Evolutionary conservation across 345 rosid genomes (phyloP), one percentile per base, ranked within the genome.

Genomic region (Eucalyptus globulus): DNA sequence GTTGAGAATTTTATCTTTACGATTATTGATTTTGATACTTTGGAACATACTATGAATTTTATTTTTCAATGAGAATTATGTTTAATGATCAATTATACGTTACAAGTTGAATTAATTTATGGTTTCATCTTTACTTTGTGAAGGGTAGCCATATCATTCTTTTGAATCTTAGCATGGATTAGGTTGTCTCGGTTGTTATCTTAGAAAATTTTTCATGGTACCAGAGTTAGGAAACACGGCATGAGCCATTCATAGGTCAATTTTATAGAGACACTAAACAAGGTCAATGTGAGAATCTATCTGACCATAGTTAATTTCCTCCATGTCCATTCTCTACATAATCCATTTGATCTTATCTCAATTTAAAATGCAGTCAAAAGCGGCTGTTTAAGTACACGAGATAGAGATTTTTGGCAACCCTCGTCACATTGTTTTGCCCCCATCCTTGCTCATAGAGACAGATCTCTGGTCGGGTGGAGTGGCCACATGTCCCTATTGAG

Each of bases 171-270:
- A 34, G 81, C 26, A 72, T 4, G 43, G 4, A 34, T 19, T 72
- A 37, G 81, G 5, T 72, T 72, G 81, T 0, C 14, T 17, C 0
- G 3, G 45, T 17, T 37, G 81, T 19, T 22, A 21, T 72, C 26
- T 37, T 2, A 19, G 0, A 19, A 9, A 34, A 9, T 1, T 34
- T 69, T 37, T 9, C 80, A 16, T 16, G 80, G 22, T 15, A 31
- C 4, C 0, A 0, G 80, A 17, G 44, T 17, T 34, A 15, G 80
- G 12, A 17, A 69, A 69, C 11, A 9, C 1, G 2, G 3, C 19
- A 14, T n/a, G 19, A 65, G 17, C 17, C 1, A 29, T 29, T 27
- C 34, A 62, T n/a, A 31, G 40, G 80, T 67, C 21, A 67, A 31
- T 67, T 31, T 67, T 15, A 31, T 31, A 31, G 34, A 31, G 12